These are phyloP conservation scores for Platismatia glauca DNA, from an alignment of 495 filamentous ascomycete genomes.

Conservation along the genomic window DNA sequence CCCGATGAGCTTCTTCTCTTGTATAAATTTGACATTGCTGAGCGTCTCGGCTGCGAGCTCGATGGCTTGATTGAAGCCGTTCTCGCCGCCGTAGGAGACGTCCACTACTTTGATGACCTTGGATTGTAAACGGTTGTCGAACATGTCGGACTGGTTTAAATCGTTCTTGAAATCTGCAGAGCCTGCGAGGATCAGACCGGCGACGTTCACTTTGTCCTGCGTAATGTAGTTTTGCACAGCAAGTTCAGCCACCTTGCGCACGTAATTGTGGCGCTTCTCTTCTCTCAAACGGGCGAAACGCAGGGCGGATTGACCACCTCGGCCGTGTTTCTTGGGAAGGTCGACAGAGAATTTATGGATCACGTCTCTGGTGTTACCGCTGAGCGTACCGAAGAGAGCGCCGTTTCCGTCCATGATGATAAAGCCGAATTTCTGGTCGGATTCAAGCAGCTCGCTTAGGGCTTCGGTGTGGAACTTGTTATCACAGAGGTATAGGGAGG, in stretches of 20 bases:
- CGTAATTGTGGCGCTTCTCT: conserved; percentile 99
- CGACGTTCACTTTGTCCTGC: conserved; percentile 94
- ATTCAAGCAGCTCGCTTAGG: conserved; percentile 89
- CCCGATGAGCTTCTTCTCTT: conserved; percentile 98
- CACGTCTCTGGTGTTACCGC: conserved; percentile 93
- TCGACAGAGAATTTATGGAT: conserved; percentile 96
- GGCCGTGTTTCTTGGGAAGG: conserved; percentile 97
- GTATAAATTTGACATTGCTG: conserved; percentile 98
- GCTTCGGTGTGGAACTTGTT: conserved; percentile 99
- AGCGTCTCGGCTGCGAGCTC: conserved; percentile 92
- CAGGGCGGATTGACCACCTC: conserved; percentile 97
- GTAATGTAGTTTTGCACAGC: conserved; percentile 98
- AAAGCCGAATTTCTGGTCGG: conserved; percentile 97
- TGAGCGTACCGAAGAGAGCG: conserved; percentile 89
- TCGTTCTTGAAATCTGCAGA: conserved; percentile 99
- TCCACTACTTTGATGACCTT: conserved; percentile 99
- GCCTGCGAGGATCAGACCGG: conserved; percentile 86
- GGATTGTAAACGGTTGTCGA: conserved; percentile 76
- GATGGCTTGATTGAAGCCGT: conserved; percentile 99
- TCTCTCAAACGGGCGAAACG: conserved; percentile 99
- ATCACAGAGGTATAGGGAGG: conserved; percentile 96
- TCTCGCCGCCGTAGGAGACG: conserved; percentile 96
- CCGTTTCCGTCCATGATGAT: conserved; percentile 99
- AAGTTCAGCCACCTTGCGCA: conserved; percentile 94
- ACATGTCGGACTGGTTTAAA: conserved; percentile 93